phyloP scores from a whole-genome alignment of 495 filamentous ascomycete genomes.

The Jackrogersella minutella region DNA sequence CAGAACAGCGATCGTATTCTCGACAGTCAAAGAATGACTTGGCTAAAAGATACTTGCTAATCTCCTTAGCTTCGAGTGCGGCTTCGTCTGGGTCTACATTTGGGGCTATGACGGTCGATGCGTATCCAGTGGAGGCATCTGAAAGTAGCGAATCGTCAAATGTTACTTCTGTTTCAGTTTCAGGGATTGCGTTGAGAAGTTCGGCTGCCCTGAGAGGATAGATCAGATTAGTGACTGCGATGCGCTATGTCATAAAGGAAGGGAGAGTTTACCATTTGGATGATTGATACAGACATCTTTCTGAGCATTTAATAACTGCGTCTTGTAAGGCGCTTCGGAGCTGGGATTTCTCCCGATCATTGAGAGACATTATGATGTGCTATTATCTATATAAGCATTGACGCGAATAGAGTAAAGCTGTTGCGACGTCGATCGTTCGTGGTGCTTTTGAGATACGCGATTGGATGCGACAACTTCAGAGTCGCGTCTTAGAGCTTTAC shows the following conservation, averaged over 20 bases:
- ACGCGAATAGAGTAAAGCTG: not conserved
- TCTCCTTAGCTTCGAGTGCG: constrained; percentile 78
- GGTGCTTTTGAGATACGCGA: not conserved
- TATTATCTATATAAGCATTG: constrained; percentile 17
- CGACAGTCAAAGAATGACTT: constrained; percentile 96
- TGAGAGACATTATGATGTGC: constrained; percentile 48
- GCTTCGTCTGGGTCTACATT: constrained; percentile 73
- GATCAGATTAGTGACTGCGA: constrained; percentile 11
- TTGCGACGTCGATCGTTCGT: not conserved
- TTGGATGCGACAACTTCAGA: not conserved
- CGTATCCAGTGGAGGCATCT: constrained; percentile 39
- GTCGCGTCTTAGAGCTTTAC: not conserved
- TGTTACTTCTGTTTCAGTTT: constrained; percentile 47
- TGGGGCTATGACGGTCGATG: constrained; percentile 56
- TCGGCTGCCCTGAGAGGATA: constrained; percentile 82
- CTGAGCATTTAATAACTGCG: constrained; percentile 87
- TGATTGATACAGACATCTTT: constrained; percentile 94
- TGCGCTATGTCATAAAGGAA: not conserved
- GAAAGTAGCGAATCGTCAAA: constrained; percentile 50
- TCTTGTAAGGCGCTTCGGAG: constrained; percentile 74
- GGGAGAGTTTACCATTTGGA: constrained; percentile 82
- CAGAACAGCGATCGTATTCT: constrained; percentile 93
- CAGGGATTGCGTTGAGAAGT: constrained; percentile 81
- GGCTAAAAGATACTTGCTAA: constrained; percentile 84
- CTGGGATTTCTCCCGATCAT: constrained; percentile 56